Conservation (phyloP, 1,284 basidiomycete genomes). For the Phellopilus nigrolimitatus region DNA sequence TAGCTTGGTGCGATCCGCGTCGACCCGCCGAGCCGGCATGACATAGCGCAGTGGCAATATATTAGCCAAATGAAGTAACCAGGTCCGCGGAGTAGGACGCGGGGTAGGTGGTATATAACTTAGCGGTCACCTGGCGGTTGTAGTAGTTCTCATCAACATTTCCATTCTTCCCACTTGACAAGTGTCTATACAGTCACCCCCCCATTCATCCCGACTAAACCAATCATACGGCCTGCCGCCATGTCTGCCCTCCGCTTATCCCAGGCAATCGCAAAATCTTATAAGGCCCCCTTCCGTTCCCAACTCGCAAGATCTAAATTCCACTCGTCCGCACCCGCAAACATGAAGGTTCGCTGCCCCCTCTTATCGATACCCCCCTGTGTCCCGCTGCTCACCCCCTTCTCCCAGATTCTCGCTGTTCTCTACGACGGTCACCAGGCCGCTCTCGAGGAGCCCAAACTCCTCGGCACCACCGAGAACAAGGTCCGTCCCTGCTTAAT, state of each 20-base stretch:
- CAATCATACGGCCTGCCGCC: background rate
- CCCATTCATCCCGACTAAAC: background rate
- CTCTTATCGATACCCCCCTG: conserved; percentile 1
- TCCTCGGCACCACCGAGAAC: conserved; percentile 90
- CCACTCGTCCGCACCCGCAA: conserved; percentile 18
- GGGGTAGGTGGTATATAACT: too few species aligned
- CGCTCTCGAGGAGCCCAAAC: conserved; percentile 76
- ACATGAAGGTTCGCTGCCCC: conserved; percentile 25
- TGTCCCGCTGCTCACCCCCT: background rate
- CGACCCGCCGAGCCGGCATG: too few species aligned
- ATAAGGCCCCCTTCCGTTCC: conserved; percentile 17
- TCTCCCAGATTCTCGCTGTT: conserved; percentile 69
- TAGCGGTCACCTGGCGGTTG: too few species aligned
- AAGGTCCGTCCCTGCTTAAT: conserved; percentile 40
- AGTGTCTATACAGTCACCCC: conserved; percentile 10
- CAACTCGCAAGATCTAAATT: conserved; percentile 17
- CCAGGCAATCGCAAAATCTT: conserved; percentile 15
- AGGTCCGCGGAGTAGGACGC: too few species aligned
- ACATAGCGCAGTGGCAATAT: too few species aligned
- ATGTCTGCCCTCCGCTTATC: conserved; percentile 19
- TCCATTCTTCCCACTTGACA: too few species aligned
- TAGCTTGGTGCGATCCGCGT: too few species aligned
- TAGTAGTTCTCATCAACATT: too few species aligned
- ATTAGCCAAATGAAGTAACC: too few species aligned
- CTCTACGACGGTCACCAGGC: conserved; percentile 73